Evolutionary conservation across 1,284 basidiomycete genomes (phyloP).

Genomic region (Coniophora puteana): DNA sequence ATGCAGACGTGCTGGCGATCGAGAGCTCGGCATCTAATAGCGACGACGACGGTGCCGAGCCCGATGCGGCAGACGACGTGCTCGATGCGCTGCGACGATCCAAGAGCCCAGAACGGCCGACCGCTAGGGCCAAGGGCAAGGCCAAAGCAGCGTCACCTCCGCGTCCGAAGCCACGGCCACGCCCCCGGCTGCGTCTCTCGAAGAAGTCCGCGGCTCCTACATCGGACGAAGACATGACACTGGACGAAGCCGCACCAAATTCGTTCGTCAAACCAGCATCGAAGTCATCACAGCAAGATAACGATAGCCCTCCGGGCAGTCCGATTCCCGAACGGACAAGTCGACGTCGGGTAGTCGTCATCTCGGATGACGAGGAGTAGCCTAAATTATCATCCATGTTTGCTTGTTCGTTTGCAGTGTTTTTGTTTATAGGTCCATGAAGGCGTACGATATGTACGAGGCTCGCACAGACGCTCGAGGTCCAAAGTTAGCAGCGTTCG

Average conservation of each 20-base stretch:
- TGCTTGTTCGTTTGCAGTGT: background rate
- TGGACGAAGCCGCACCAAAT: too few relatives aligned
- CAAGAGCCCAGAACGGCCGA: slow-evolving; percentile 1
- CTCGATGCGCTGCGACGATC: slow-evolving; percentile 12
- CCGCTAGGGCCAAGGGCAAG: too few relatives aligned
- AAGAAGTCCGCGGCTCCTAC: too few relatives aligned
- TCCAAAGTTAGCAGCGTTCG: too few relatives aligned
- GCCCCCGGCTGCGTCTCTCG: slow-evolving; percentile 6
- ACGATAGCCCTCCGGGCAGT: too few relatives aligned
- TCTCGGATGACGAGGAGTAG: slow-evolving; percentile 50
- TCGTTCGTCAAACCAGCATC: too few relatives aligned
- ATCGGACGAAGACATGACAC: too few relatives aligned
- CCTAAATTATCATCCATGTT: too few relatives aligned
- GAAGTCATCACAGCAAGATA: too few relatives aligned
- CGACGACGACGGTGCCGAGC: slow-evolving; percentile 11
- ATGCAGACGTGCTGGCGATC: background rate
- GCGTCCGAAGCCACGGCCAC: slow-evolving; percentile 26
- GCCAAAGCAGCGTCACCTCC: too few relatives aligned
- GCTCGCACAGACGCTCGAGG: background rate
- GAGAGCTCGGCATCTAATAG: slow-evolving; percentile 1
- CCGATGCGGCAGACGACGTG: slow-evolving; percentile 22
- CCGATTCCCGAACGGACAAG: too few relatives aligned
- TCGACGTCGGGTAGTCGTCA: slow-evolving; percentile 34
- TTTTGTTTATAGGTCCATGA: background rate
- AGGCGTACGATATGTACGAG: too few relatives aligned